A percentile compares a stretch with the other conserved stretches of the same genome.
These are phyloP conservation scores for Penicillium sumatraense DNA, from an alignment of 2,329 filamentous ascomycete species.

Conservation along the genomic window DNA sequence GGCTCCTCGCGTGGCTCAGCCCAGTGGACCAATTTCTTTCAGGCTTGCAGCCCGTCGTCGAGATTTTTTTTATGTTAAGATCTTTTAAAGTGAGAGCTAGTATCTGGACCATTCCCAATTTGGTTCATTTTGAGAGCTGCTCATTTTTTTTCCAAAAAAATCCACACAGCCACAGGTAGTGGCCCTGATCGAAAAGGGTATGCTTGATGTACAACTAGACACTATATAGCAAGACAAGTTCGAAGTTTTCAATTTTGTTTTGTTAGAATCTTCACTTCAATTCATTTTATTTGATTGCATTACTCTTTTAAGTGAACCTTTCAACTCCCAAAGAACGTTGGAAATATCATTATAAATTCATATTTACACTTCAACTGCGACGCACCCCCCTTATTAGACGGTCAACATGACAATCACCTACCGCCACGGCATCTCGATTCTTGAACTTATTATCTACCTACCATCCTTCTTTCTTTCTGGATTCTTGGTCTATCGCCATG, in stretches of 20 bases:
- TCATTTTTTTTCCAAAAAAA: background rate
- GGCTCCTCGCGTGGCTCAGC: background rate
- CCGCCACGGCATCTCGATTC: slow-evolving; percentile 36
- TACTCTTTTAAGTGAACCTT: no score
- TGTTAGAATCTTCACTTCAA: no score
- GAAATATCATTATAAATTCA: no score
- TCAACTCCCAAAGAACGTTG: no score
- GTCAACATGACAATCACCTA: slow-evolving; percentile 33
- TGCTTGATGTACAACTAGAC: background rate
- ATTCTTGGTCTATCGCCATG: slow-evolving; percentile 42
- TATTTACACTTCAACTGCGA: no score
- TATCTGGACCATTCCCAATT: background rate
- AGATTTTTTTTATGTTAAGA: background rate
- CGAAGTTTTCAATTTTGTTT: no score
- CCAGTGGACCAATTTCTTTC: background rate
- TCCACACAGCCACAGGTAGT: slow-evolving; percentile 6
- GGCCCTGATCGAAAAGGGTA: slow-evolving; percentile 1
- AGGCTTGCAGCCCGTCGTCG: background rate
- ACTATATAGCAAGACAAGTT: background rate
- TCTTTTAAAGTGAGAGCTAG: background rate
- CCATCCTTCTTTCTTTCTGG: slow-evolving; percentile 37
- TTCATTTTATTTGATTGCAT: no score
- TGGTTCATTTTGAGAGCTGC: background rate
- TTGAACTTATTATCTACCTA: slow-evolving; percentile 42
- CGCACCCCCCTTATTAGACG: background rate